These are phyloP conservation scores for Trametes sp. DNA, from an alignment of 1,284 basidiomycete species.

Conservation along the genomic window DNA sequence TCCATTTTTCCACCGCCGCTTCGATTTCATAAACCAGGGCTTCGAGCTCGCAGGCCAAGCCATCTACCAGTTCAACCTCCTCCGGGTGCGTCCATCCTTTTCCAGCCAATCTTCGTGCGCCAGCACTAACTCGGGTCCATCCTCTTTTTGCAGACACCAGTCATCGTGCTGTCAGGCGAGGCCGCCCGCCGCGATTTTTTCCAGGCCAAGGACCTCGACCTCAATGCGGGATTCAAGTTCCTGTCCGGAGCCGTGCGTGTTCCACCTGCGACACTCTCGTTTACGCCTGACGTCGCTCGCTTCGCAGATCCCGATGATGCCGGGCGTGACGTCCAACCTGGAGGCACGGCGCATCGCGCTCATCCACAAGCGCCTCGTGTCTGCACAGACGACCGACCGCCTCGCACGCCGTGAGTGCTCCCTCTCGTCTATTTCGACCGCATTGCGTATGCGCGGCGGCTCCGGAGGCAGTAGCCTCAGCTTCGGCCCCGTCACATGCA, in stretches of 20 bases:
- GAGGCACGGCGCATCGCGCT: slow-evolving; percentile 62
- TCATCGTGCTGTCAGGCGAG: slow-evolving; percentile 73
- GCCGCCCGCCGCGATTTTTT: slow-evolving; percentile 73
- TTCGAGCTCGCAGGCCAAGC: slow-evolving; percentile 69
- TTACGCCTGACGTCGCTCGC: slow-evolving; percentile 18
- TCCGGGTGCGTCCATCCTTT: slow-evolving; percentile 54
- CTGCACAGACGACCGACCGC: slow-evolving; percentile 65
- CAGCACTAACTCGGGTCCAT: slow-evolving; percentile 16
- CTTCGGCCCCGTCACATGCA: slow-evolving; percentile 27
- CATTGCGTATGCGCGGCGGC: slow-evolving; percentile 2
- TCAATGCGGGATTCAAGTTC: slow-evolving; percentile 78
- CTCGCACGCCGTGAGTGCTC: slow-evolving; percentile 61
- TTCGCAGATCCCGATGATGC: slow-evolving; percentile 71
- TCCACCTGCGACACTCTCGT: slow-evolving; percentile 5
- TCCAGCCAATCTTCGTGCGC: slow-evolving; percentile 19
- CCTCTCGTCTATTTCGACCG: slow-evolving; percentile 11
- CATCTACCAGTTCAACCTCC: slow-evolving; percentile 70
- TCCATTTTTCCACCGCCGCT: slow-evolving; percentile 71
- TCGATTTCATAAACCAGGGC: slow-evolving; percentile 74
- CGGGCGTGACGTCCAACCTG: slow-evolving; percentile 74
- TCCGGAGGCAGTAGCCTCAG: slow-evolving; percentile 19
- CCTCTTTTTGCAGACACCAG: slow-evolving; percentile 22
- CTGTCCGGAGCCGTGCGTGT: slow-evolving; percentile 73
- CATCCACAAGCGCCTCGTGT: slow-evolving; percentile 73
- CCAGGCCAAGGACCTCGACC: slow-evolving; percentile 68